phyloP scores from a whole-genome alignment of 148 eudicot species.

The Fagopyrum homotropicum region DNA sequence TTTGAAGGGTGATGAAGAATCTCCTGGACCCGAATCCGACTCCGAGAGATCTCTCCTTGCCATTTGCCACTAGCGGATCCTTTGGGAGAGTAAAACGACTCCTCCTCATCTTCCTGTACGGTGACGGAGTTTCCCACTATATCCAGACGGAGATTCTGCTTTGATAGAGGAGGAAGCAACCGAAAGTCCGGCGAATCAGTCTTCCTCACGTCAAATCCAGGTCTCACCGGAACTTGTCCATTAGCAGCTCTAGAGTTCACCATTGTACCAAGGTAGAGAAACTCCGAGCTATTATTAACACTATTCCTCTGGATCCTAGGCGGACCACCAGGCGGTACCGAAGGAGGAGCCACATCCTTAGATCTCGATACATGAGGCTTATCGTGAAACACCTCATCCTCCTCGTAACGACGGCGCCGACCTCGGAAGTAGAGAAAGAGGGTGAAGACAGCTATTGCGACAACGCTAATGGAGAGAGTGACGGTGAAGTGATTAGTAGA shows the following conservation, averaged over 20 bases:
- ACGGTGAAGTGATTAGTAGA: constrained; percentile 51
- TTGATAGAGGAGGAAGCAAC: constrained; percentile 61
- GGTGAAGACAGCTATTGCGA: constrained; percentile 35
- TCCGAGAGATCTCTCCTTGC: constrained; percentile 35
- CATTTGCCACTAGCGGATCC: constrained; percentile 47
- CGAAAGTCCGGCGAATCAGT: constrained; percentile 87
- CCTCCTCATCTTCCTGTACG: constrained; percentile 45
- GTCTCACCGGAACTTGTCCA: background rate
- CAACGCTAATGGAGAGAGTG: constrained; percentile 41
- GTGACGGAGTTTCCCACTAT: background rate
- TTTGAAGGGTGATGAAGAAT: constrained; percentile 29
- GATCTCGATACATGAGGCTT: background rate
- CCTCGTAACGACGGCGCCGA: background rate
- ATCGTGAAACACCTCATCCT: background rate
- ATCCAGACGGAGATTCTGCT: background rate
- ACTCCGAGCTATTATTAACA: constrained; percentile 68
- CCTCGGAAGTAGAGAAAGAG: constrained; percentile 21
- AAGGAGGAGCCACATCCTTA: background rate
- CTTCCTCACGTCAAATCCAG: constrained; percentile 21
- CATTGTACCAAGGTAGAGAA: constrained; percentile 71
- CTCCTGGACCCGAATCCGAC: constrained; percentile 50
- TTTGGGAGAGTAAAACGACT: constrained; percentile 82
- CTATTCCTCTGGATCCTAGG: constrained; percentile 30
- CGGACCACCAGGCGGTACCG: constrained; percentile 19
- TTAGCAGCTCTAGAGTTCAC: constrained; percentile 29